Conservation (phyloP, 148 eudicot genomes). For the Chenopodium quinoa region DNA sequence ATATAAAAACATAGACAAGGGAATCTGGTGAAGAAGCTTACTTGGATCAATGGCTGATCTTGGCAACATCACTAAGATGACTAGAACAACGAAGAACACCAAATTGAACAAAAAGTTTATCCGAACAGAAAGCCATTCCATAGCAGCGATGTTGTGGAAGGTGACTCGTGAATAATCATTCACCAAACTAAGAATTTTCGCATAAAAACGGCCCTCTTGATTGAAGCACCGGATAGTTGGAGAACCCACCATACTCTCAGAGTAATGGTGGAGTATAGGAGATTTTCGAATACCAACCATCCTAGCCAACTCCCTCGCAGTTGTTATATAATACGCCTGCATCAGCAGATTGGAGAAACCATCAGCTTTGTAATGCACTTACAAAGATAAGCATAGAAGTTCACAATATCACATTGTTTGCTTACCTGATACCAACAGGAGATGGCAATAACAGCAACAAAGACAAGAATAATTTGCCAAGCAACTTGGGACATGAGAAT, state of each 20-base stretch:
- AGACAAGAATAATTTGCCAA: constrained; percentile 73
- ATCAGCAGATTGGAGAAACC: not conserved
- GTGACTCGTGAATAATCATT: constrained; percentile 80
- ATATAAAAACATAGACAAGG: not conserved
- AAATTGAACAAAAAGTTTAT: constrained; percentile 82
- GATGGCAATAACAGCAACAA: constrained; percentile 58
- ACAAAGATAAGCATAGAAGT: not conserved
- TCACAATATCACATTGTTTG: not conserved
- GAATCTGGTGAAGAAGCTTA: constrained; percentile 32
- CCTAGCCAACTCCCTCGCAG: constrained; percentile 88
- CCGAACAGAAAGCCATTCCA: constrained; percentile 89
- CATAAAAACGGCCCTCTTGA: constrained; percentile 63
- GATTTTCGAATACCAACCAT: constrained; percentile 77
- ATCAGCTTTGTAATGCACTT: not conserved
- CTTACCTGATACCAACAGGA: constrained; percentile 82
- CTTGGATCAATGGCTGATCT: constrained; percentile 79
- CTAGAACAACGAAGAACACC: constrained; percentile 73
- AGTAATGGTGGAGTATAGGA: constrained; percentile 81
- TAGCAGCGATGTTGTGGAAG: constrained; percentile 76
- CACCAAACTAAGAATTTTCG: constrained; percentile 43
- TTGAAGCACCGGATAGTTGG: constrained; percentile 76
- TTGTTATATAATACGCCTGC: constrained; percentile 77
- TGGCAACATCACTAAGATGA: constrained; percentile 77
- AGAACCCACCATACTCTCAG: constrained; percentile 73
- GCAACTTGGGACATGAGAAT: constrained; percentile 73